Evolutionary conservation across 495 filamentous ascomycete genomes (phyloP).

Genomic region (Terfezia claveryi): DNA sequence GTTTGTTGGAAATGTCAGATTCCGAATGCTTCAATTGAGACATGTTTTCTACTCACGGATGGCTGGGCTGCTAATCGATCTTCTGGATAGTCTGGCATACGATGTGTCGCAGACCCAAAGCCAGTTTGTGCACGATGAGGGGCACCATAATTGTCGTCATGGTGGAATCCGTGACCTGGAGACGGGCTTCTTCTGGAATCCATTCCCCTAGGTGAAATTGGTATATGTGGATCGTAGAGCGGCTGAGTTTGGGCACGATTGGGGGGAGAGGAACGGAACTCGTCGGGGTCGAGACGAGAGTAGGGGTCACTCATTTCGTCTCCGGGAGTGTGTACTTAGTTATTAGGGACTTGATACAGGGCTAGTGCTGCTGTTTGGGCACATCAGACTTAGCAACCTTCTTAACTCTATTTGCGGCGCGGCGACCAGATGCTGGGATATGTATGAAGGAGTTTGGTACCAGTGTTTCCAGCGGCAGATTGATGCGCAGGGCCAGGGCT

Average conservation of each 20-base stretch:
- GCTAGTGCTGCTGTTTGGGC: too few relatives aligned
- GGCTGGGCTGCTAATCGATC: conserved; percentile 15
- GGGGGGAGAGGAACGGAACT: not conserved
- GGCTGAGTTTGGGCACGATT: not conserved
- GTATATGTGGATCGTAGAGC: not conserved
- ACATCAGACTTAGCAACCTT: not conserved
- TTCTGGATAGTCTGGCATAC: conserved; percentile 14
- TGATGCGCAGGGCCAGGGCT: too few relatives aligned
- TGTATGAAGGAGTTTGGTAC: not conserved
- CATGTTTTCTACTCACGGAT: conserved; percentile 9
- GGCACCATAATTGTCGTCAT: not conserved
- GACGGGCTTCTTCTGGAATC: not conserved
- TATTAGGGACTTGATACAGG: too few relatives aligned
- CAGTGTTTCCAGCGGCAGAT: too few relatives aligned
- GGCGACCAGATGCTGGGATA: not conserved
- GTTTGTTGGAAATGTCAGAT: not conserved
- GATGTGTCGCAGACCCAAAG: conserved; percentile 11
- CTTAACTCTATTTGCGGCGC: not conserved
- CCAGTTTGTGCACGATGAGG: not conserved
- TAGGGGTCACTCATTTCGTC: not conserved
- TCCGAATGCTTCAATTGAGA: not conserved
- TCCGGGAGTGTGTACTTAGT: not conserved
- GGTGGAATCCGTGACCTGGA: not conserved
- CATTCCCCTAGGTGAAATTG: not conserved
- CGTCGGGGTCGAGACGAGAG: not conserved